These are phyloP conservation scores for Ophidiomyces ophidiicola DNA, from an alignment of 2,329 filamentous ascomycete genomes.

Conservation along the genomic window DNA sequence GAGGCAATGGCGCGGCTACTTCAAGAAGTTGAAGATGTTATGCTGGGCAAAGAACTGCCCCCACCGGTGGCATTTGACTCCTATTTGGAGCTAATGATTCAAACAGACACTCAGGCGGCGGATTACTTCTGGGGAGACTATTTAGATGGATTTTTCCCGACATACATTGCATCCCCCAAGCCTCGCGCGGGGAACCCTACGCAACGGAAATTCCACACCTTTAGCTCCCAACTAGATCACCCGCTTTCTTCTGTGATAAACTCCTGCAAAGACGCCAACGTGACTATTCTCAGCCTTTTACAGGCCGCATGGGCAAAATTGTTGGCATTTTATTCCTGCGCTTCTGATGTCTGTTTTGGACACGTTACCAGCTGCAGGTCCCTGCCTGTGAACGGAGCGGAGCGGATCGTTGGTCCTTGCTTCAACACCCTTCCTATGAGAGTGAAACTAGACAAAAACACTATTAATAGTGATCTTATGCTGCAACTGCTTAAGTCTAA, in stretches of 20 bases:
- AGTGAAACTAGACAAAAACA: slow-evolving; percentile 38
- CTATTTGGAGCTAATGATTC: slow-evolving; percentile 52
- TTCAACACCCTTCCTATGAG: slow-evolving; percentile 80
- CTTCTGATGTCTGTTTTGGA: slow-evolving; percentile 68
- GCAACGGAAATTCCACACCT: slow-evolving; percentile 1
- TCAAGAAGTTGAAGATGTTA: slow-evolving; percentile 54
- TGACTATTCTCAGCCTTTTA: slow-evolving; percentile 53
- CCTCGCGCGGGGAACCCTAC: neutral
- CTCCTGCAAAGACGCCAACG: slow-evolving; percentile 41
- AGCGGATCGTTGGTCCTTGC: slow-evolving; percentile 70
- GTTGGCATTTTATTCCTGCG: slow-evolving; percentile 44
- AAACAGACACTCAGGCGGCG: slow-evolving; percentile 36
- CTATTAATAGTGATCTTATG: slow-evolving; percentile 46
- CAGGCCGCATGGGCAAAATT: slow-evolving; percentile 63
- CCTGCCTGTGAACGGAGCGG: slow-evolving; percentile 51
- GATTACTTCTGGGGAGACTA: slow-evolving; percentile 55
- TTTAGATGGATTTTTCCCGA: slow-evolving; percentile 42
- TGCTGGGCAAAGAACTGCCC: slow-evolving; percentile 38
- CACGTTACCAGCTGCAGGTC: slow-evolving; percentile 72
- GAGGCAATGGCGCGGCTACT: slow-evolving; percentile 60
- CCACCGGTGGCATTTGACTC: slow-evolving; percentile 44
- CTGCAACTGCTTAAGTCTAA: slow-evolving; percentile 51
- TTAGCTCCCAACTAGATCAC: slow-evolving; percentile 19
- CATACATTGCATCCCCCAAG: slow-evolving; percentile 20
- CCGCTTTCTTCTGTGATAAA: slow-evolving; percentile 26